These are phyloP conservation scores for Auriscalpium orientale DNA, from an alignment of 768 basidiomycete species.

Conservation along the genomic window DNA sequence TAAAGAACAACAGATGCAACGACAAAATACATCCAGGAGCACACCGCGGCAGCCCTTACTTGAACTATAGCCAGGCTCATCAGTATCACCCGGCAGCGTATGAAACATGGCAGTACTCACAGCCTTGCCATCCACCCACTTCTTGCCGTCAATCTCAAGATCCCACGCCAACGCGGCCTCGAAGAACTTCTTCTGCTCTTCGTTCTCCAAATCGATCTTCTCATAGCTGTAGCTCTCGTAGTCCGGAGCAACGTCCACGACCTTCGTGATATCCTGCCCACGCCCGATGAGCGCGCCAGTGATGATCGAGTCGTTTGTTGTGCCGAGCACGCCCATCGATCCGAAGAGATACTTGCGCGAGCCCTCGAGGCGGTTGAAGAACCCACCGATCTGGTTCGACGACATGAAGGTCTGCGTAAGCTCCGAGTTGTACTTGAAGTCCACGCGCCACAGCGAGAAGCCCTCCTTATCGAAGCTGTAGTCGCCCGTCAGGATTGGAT, in stretches of 20 bases:
- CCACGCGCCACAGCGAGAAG: conserved; percentile 85
- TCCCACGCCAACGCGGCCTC: conserved; percentile 94
- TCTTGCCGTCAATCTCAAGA: conserved; percentile 79
- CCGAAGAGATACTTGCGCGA: conserved; percentile 96
- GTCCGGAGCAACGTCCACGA: conserved; percentile 80
- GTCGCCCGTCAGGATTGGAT: conserved; percentile 1
- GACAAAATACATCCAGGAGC: too few relatives aligned
- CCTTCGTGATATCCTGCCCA: conserved; percentile 64
- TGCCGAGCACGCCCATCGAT: conserved; percentile 85
- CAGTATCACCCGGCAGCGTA: too few relatives aligned
- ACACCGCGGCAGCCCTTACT: too few relatives aligned
- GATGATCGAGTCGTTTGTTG: conserved; percentile 70
- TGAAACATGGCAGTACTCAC: conserved; percentile 37
- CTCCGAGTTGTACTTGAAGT: conserved; percentile 96
- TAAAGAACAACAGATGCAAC: too few relatives aligned
- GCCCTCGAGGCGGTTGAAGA: conserved; percentile 97
- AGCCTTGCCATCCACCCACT: conserved; percentile 87
- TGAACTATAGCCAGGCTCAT: too few relatives aligned
- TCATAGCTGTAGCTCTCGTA: conserved; percentile 84
- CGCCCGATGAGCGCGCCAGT: conserved; percentile 77
- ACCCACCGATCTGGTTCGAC: conserved; percentile 86
- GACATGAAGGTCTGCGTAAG: conserved; percentile 93
- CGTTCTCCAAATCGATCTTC: conserved; percentile 66
- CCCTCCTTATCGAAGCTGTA: conserved; percentile 79
- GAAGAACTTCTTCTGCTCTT: conserved; percentile 81